phyloP scores from a whole-genome alignment of 164 flowering plant genomes.

The Litsea cubeba region DNA sequence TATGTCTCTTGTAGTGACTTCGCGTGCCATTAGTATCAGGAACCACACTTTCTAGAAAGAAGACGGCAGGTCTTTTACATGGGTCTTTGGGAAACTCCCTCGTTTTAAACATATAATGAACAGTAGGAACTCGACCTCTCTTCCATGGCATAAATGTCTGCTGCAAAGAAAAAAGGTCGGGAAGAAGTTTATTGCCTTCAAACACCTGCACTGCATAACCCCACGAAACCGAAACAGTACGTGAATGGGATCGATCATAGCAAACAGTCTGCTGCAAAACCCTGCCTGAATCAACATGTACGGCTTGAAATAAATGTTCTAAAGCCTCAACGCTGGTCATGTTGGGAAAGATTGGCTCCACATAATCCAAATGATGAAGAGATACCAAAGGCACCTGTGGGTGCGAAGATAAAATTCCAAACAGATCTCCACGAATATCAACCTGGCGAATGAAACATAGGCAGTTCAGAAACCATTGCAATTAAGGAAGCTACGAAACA shows the following conservation, averaged over 20 bases:
- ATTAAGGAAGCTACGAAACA: not conserved
- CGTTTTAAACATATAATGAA: slow-evolving; percentile 51
- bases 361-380: slow-evolving; percentile 73
- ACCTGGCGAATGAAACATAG: slow-evolving; percentile 34
- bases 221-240: slow-evolving; percentile 72
- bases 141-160: slow-evolving; percentile 67
- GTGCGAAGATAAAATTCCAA: slow-evolving; percentile 77
- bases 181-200: slow-evolving; percentile 52
- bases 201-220: slow-evolving; percentile 71
- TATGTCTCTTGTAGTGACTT: slow-evolving; percentile 40
- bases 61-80: slow-evolving; percentile 49
- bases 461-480: not conserved
- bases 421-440: slow-evolving; percentile 70
- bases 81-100: slow-evolving; percentile 54
- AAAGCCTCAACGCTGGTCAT: slow-evolving; percentile 46
- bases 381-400: slow-evolving; percentile 69
- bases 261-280: slow-evolving; percentile 76
- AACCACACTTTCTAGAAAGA: slow-evolving; percentile 43
- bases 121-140: slow-evolving; percentile 25
- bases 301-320: slow-evolving; percentile 55
- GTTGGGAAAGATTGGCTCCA: slow-evolving; percentile 69
- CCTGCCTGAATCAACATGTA: slow-evolving; percentile 50
- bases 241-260: slow-evolving; percentile 41
- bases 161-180: slow-evolving; percentile 52
- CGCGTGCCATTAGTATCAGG: slow-evolving; percentile 21